These are phyloP conservation scores for Aspergillus fischeri DNA, from an alignment of 2,329 filamentous ascomycete species.

Conservation along the genomic window DNA sequence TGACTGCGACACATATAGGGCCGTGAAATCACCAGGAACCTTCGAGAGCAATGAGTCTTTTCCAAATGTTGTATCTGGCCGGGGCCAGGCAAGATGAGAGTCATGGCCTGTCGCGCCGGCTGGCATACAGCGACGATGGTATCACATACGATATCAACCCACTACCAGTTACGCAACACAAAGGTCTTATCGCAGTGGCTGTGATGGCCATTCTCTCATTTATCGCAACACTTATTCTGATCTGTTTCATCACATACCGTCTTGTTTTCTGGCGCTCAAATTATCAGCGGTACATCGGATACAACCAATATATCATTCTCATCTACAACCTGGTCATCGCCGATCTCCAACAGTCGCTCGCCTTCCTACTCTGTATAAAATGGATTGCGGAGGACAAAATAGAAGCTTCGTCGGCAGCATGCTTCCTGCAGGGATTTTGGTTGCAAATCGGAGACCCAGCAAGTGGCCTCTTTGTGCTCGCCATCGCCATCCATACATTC, in stretches of 20 bases:
- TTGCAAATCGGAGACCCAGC: constrained; percentile 51
- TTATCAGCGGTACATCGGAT: constrained; percentile 48
- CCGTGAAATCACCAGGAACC: neutral
- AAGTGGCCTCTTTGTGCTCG: constrained; percentile 51
- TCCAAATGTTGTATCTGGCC: constrained; percentile 11
- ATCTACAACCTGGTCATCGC: constrained; percentile 52
- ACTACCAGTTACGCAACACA: constrained; percentile 30
- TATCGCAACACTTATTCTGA: constrained; percentile 40
- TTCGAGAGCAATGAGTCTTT: constrained; percentile 14
- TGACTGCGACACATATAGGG: constrained; percentile 6
- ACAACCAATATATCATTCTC: constrained; percentile 53
- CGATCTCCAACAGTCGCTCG: constrained; percentile 51
- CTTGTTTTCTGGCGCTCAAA: constrained; percentile 49
- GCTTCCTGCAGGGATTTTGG: constrained; percentile 50
- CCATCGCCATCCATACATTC: constrained; percentile 54
- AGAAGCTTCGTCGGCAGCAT: constrained; percentile 40
- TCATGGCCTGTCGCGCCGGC: constrained; percentile 18
- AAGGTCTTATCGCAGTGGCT: constrained; percentile 45
- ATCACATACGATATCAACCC: constrained; percentile 28
- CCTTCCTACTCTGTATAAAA: constrained; percentile 47
- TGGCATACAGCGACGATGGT: constrained; percentile 13
- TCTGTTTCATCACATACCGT: constrained; percentile 49
- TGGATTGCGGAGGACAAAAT: constrained; percentile 46
- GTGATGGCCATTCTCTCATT: constrained; percentile 47
- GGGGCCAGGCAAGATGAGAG: constrained; percentile 12